Evolutionary conservation across 495 filamentous ascomycete genomes (phyloP), one percentile per base, ranked within the genome.

Genomic region (Achaetomiella virescens): DNA sequence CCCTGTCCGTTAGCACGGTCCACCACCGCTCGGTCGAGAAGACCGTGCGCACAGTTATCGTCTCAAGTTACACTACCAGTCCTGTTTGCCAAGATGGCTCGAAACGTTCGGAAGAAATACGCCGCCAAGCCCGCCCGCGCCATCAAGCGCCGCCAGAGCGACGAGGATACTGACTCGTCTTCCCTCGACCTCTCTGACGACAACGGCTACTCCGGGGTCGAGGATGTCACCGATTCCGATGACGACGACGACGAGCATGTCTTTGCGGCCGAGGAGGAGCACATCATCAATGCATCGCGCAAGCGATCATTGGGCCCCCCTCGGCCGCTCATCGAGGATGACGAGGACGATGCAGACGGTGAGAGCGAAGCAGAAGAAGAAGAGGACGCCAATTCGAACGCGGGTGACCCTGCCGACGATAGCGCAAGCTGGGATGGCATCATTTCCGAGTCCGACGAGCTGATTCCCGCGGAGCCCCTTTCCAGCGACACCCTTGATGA

Each of bases 181-280:
- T 78, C 76, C 0, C 65, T 77, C 47, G 66, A 77, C 61, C 74
- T 79, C 31, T 81, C 83, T 6, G 81, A 87, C 55, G 84, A 90
- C 53, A 84, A 86, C 52, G 80, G 78, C 43, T 87, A 88, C 64
- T 84, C 83, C 14, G 88, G 77, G 17, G 84, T 92, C 33, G 85
- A 91, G 60, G 81, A 88, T 36, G 86, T 95, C 56, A 86, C 81
- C 52, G 88, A 91, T 45, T 85, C 79, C 9, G 86, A 89, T 57
- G 85, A 88, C 48, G 70, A 76, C 53, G 86, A 89, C 67, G 86
- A 90, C 60, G 78, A 83, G 64, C 81, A 84, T 73, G 78, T 90
- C 24, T 78, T 84, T 61, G 80, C 83, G 70, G 73, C 81, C 61
- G 88, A 93, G 77, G 88, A 89, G 71, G 72, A 83, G 65, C 78